Conservation (phyloP, 1,139 yeast species). For the Suhomyces wounanorum region DNA sequence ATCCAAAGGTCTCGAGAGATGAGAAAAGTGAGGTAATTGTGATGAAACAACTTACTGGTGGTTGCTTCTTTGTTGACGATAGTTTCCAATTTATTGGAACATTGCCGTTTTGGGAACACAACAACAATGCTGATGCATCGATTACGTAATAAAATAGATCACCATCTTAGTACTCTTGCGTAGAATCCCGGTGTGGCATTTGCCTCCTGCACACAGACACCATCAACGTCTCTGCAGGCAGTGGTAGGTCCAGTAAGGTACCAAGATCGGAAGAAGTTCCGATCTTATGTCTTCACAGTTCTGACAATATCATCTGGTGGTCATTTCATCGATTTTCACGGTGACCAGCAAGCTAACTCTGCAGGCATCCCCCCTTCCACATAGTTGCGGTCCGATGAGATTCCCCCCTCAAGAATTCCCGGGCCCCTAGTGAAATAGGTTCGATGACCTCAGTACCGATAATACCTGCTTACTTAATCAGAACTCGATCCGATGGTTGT, state of each 20-base stretch:
- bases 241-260: neutral
- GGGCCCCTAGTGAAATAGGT: neutral
- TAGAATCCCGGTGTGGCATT: neutral
- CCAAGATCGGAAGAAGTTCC: neutral
- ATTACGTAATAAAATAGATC: constrained; percentile 1
- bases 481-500: neutral
- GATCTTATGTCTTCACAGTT: neutral
- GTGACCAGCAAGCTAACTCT: neutral
- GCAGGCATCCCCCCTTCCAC: neutral
- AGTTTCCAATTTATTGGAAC: neutral
- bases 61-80: constrained; percentile 6
- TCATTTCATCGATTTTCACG: neutral
- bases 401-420: neutral
- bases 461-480: neutral
- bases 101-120: constrained; percentile 4
- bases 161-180: neutral
- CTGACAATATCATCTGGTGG: neutral
- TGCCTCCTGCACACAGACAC: neutral
- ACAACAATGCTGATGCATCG: neutral
- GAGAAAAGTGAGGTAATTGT: neutral
- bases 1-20: neutral
- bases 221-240: neutral
- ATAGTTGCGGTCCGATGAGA: neutral
- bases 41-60: neutral
- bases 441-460: neutral